These are phyloP conservation scores for Aspergillus sparsus DNA, from an alignment of 495 filamentous ascomycete genomes.

Conservation along the genomic window DNA sequence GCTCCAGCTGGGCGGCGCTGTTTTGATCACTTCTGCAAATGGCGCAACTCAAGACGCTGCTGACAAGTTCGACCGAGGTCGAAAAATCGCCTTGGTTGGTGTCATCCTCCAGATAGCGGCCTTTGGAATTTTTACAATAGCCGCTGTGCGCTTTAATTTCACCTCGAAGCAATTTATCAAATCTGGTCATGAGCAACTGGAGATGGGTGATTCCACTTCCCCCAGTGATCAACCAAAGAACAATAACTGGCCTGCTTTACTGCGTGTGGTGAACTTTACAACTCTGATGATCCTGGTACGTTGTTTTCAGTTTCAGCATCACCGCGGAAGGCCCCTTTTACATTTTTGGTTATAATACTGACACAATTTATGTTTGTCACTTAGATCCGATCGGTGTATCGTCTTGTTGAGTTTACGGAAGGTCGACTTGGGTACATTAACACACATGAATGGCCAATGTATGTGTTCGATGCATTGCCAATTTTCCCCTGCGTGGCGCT, in stretches of 20 bases:
- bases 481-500: conserved; percentile 56
- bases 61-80: conserved; percentile 35
- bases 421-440: conserved; percentile 54
- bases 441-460: conserved; percentile 58
- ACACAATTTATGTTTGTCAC: background rate
- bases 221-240: conserved; percentile 2
- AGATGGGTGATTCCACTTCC: conserved; percentile 9
- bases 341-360: background rate
- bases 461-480: conserved; percentile 60
- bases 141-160: conserved; percentile 40
- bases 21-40: conserved; percentile 36
- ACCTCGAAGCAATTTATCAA: conserved; percentile 42
- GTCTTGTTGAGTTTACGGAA: conserved; percentile 62
- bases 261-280: conserved; percentile 54
- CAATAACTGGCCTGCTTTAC: conserved; percentile 23
- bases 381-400: conserved; percentile 60
- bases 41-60: conserved; percentile 17
- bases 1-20: conserved; percentile 32
- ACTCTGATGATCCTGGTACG: conserved; percentile 57
- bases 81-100: conserved; percentile 41
- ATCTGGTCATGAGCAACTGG: conserved; percentile 48
- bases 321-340: background rate
- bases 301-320: background rate
- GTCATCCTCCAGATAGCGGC: conserved; percentile 43
- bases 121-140: conserved; percentile 47